Base-by-base conservation (phyloP, 2,329 filamentous ascomycete genomes). In the Trichoderma polysporum region DNA sequence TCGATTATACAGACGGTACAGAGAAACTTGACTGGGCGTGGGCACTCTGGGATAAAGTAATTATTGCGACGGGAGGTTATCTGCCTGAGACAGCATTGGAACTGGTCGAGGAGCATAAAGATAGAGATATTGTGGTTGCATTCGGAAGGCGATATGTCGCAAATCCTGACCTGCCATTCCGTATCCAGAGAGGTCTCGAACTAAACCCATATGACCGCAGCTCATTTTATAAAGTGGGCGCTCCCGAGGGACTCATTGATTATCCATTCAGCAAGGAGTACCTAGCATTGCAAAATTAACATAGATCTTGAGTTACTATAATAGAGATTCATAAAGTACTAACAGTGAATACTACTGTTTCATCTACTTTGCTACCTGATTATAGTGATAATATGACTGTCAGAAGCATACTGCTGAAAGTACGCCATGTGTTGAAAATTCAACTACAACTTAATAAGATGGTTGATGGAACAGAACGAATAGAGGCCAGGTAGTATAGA, bases 1-100 rank as follows among this genome's bases (percentile, higher is more conserved):
- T 73, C 54, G 71, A 73, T 0, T 81, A 85, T 45, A 45, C 74
- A 3, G 81, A 84, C 1, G 75, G 67, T 0, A 57, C 29, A 2
- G 77, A 79, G 15, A 68, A 57, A 2, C 70, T 80, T 0, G 74
- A 78, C 2, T 81, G 80, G 49, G 75, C 74, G 0, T 73, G 76
- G 50, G n/a, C 68, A 75, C 0, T 76, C n/a, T 79, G 76, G 76
- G 69, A 73, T 1, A 73, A 73, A 0, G 73, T 73, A 2, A 50
- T 78, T 1, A 69, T 79, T 4, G 67, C 77, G 6, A 76, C 76
- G 0, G 77, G 77, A 9, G 76, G 76, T 0, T 77, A 75, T 37
- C 70, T 59, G 1, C 47, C 72, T 3, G 73, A 71, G 6, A 65
- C 59, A 4, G 76, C 76, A 3, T 54, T 65, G 56, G 65, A 37